Conservation (phyloP, 139 green algal genomes). For the Edaphochlamys debaryana region DNA sequence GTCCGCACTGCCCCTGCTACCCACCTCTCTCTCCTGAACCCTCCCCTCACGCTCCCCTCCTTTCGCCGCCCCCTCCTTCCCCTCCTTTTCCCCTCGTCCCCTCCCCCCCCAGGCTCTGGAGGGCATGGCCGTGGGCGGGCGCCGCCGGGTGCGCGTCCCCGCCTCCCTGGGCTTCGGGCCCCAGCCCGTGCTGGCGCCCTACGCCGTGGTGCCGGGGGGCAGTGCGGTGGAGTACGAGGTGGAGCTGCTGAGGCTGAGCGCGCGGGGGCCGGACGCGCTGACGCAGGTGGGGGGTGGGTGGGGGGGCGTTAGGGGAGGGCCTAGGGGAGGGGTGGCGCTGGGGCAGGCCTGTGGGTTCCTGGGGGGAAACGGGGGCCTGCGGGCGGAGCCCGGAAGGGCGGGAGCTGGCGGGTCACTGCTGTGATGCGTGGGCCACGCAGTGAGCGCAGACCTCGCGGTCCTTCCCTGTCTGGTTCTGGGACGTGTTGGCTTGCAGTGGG, state of each 20-base stretch:
- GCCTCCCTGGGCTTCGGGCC: slow-evolving; percentile 41
- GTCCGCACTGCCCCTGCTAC: no score
- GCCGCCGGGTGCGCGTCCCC: slow-evolving; percentile 53
- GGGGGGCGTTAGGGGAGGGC: no score
- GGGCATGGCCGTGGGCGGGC: slow-evolving; percentile 58
- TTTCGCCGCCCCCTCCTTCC: no score
- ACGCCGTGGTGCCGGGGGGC: slow-evolving; percentile 50
- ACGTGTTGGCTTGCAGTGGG: neutral
- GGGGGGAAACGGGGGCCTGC: no score
- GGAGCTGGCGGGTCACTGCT: neutral
- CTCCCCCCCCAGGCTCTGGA: slow-evolving; percentile 30
- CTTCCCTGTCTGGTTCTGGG: neutral
- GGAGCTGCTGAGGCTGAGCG: slow-evolving; percentile 57
- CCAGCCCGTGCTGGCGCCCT: slow-evolving; percentile 49
- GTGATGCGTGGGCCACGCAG: neutral
- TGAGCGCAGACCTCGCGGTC: neutral
- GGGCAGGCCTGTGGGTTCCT: neutral
- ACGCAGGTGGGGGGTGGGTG: slow-evolving; percentile 31
- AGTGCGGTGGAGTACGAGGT: slow-evolving; percentile 56
- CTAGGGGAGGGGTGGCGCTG: no score
- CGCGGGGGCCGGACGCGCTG: slow-evolving; percentile 52
- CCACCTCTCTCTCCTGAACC: no score
- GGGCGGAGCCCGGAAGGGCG: no score
- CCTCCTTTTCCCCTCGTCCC: neutral
- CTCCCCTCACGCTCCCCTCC: no score